Evolutionary conservation across 1,139 yeast species (phyloP).

Genomic region (Nadsonia commutata): DNA sequence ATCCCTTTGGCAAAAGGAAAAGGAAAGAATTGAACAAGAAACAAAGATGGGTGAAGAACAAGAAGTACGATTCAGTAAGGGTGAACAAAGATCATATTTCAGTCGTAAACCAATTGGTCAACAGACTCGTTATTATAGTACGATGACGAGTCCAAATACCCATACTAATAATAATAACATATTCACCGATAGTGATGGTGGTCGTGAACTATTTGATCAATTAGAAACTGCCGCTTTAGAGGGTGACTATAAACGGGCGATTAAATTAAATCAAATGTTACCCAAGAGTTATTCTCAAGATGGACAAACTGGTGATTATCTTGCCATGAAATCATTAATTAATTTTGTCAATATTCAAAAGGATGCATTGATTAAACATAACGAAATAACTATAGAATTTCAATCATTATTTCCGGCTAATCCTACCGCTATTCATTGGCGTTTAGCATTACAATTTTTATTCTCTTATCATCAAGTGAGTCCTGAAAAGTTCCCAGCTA

Average conservation of each 20-base stretch:
- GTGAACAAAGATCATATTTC: neutral
- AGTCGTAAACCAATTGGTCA: neutral
- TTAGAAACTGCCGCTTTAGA: neutral
- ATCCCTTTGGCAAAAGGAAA: conserved; percentile 26
- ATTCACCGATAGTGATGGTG: neutral
- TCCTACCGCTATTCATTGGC: neutral
- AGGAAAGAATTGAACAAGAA: neutral
- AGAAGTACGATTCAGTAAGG: neutral
- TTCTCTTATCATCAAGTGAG: neutral
- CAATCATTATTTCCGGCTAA: neutral
- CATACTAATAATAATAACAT: neutral
- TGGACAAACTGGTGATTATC: neutral
- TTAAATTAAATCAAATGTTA: neutral
- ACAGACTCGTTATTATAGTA: neutral
- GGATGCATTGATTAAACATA: too few relatives aligned
- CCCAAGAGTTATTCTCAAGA: neutral
- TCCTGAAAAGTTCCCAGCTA: neutral
- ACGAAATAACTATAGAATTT: too few relatives aligned
- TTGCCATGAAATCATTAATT: neutral
- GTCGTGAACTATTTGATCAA: neutral
- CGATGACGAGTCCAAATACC: too few relatives aligned
- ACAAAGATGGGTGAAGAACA: neutral
- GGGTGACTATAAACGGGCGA: neutral
- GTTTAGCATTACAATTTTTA: neutral
- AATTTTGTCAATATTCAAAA: neutral